Base-by-base conservation (phyloP, 2,329 filamentous ascomycete genomes). In the Aspergillus sp. region DNA sequence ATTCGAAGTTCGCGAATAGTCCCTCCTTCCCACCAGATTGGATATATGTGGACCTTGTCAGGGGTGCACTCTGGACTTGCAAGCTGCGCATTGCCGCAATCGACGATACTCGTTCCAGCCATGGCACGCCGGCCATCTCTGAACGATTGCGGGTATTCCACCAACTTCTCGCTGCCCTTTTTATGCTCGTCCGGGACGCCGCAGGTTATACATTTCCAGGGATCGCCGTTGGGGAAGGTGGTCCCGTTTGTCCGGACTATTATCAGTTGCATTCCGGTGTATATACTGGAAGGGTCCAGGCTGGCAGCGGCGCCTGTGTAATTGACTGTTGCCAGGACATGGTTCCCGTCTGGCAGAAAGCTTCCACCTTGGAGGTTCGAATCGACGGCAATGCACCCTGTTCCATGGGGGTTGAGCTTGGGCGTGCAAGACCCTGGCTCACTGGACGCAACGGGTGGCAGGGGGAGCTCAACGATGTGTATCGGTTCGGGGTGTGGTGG, bases 171-270 rank as follows among this genome's bases (percentile, higher is more conserved):
- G 2, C 64, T 55, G 3, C 66, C 67, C 3, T 64, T 41, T 1
- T 67, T 61, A 44, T 78, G 75, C 18, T 66, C 62, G 2, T 50
- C 59, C 0, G 74, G 69, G 0, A 80, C 68, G 1, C 73, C 78
- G 53, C 79, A 81, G 24, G 71, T 81, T 5, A 81, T 55, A 52
- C 79, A 81, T 58, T 78, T 81, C 77, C 78, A 81, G 0, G 72
- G 47, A 56, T 80, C 76, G 0, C 79, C 78, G 52, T 78, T 80
- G 1, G 68, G 48, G 42, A 81, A 81, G 0, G 56, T 69, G 2
- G 65, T 73, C 1, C 71, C 72, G 51, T 81, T 74, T 0, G 73
- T 59, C 57, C 78, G 79, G 58, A 80, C 66, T 5, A 80, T 57
- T 34, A 81, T 70, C 3, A 80, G 48, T 49, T 81, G 77, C 8